Evolutionary conservation across 176 grass and related monocot species (phyloP).

Genomic region (Tillandsia fasciculata): DNA sequence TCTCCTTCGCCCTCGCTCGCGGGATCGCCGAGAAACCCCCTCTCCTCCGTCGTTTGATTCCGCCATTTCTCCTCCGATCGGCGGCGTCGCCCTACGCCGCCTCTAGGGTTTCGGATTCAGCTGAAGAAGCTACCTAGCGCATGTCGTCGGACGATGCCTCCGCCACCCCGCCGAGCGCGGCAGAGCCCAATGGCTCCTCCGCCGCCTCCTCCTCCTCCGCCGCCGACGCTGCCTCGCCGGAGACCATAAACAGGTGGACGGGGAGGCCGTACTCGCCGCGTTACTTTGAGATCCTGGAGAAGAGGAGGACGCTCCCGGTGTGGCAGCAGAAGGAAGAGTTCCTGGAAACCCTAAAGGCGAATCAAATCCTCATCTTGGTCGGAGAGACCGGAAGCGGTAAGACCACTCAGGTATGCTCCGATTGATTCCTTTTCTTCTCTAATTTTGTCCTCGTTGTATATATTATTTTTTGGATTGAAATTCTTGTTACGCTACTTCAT

Average conservation of each 20-base stretch:
- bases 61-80: neutral
- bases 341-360: slow-evolving; percentile 48
- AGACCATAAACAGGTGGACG: slow-evolving; percentile 64
- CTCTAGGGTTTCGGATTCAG: neutral
- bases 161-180: slow-evolving; percentile 52
- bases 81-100: neutral
- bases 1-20: neutral
- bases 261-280: slow-evolving; percentile 64
- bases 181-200: neutral
- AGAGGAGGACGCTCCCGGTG: slow-evolving; percentile 73
- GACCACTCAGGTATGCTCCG: slow-evolving; percentile 75
- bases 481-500: neutral
- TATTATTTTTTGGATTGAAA: neutral
- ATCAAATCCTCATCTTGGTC: slow-evolving; percentile 81
- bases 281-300: slow-evolving; percentile 82
- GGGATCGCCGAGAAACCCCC: neutral
- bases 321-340: slow-evolving; percentile 99
- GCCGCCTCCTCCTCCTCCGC: slow-evolving; percentile 11
- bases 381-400: slow-evolving; percentile 98
- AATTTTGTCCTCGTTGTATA: neutral
- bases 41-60: neutral
- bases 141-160: slow-evolving; percentile 36
- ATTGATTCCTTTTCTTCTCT: neutral
- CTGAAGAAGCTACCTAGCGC: neutral
- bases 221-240: slow-evolving; percentile 19